Percentiles rank a stretch among this genome's conserved stretches.
phyloP scores from a whole-genome alignment of 2,329 filamentous ascomycete species.

The Nothophoma quercina region DNA sequence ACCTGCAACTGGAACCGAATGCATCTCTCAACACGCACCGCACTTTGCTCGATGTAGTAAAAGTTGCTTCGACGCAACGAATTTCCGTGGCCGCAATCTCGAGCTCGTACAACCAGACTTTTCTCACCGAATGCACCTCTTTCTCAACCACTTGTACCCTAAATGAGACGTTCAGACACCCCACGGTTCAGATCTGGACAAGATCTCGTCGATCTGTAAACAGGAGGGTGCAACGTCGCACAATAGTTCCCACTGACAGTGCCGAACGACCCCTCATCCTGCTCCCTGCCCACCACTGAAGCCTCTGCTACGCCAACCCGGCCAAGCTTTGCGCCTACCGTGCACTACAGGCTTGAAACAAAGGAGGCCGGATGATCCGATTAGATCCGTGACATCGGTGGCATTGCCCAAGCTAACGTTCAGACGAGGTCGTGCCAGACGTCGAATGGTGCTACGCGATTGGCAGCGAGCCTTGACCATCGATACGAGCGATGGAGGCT shows the following conservation, averaged over 20 bases:
- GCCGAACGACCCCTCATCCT: conserved; percentile 23
- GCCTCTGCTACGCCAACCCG: conserved; percentile 10
- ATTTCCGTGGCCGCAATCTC: background rate
- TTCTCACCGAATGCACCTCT: conserved; percentile 1
- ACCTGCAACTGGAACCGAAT: conserved; percentile 2
- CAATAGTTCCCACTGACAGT: conserved; percentile 20
- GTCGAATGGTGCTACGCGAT: background rate
- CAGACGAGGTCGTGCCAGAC: conserved; percentile 8
- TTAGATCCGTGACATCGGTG: conserved; percentile 1
- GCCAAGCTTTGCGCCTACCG: conserved; percentile 9
- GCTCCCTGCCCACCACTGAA: conserved; percentile 8
- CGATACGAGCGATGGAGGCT: background rate
- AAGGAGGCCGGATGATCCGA: conserved; percentile 7
- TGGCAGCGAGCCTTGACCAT: background rate
- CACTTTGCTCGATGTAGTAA: conserved; percentile 2
- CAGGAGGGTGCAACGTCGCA: conserved; percentile 32
- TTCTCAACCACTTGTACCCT: conserved; percentile 2
- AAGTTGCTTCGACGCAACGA: background rate
- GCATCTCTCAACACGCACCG: conserved; percentile 12
- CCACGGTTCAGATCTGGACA: conserved; percentile 20
- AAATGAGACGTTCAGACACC: conserved; percentile 24
- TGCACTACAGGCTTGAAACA: conserved; percentile 23
- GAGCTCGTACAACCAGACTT: background rate
- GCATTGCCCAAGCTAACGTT: background rate
- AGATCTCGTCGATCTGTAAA: conserved; percentile 26